Conservation (phyloP, 495 filamentous ascomycete species). For the Daldinia grandis region DNA sequence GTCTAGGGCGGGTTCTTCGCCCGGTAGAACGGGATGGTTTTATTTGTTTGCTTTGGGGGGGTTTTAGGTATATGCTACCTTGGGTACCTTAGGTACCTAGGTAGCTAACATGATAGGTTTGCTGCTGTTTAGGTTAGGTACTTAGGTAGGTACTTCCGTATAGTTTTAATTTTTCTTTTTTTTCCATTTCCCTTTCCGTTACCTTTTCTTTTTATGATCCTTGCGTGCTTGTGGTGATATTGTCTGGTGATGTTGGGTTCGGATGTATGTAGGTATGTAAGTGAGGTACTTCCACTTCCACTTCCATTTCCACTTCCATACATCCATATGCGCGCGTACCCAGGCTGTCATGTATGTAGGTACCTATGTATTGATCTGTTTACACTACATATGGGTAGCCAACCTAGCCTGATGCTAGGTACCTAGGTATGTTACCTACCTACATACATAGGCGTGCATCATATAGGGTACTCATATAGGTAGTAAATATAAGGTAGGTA, state of each 20-base stretch:
- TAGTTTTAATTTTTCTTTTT: not conserved
- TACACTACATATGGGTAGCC: too few relatives aligned
- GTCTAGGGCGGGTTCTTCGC: not conserved
- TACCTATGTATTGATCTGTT: too few relatives aligned
- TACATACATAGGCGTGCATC: not conserved
- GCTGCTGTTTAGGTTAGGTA: too few relatives aligned
- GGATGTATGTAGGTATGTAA: not conserved
- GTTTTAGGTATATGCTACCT: too few relatives aligned
- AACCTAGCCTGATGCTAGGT: not conserved
- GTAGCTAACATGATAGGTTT: not conserved
- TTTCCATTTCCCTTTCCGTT: too few relatives aligned
- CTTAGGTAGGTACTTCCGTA: too few relatives aligned
- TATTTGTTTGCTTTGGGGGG: not conserved
- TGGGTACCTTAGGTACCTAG: too few relatives aligned
- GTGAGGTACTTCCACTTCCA: too few relatives aligned
- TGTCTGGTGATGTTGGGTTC: not conserved
- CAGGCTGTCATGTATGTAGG: too few relatives aligned
- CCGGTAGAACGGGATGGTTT: not conserved
- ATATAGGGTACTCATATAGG: not conserved
- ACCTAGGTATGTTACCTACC: not conserved
- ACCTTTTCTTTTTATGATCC: not conserved
- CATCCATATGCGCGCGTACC: too few relatives aligned
- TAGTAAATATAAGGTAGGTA: not conserved
- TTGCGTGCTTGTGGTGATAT: not conserved
- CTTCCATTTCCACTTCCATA: too few relatives aligned